Percentiles rank a stretch among this genome's conserved stretches.
These are phyloP conservation scores for Sordariomycetes sp. DNA, from an alignment of 2,329 filamentous ascomycete genomes.

Conservation along the genomic window DNA sequence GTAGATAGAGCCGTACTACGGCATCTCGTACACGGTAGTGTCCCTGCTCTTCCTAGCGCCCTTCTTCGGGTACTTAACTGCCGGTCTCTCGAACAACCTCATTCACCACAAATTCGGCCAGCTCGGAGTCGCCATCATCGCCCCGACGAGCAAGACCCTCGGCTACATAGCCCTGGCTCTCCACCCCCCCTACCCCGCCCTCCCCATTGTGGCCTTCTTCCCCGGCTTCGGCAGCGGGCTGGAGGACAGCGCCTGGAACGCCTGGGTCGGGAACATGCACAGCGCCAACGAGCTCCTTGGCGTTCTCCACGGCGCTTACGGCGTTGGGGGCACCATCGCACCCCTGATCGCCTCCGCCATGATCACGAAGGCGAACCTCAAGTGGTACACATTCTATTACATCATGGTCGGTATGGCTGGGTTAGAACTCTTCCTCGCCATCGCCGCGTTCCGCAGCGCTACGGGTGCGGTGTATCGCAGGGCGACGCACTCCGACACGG, in stretches of 20 bases:
- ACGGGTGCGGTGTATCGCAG: slow-evolving; percentile 43
- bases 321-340: slow-evolving; percentile 54
- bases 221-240: slow-evolving; percentile 62
- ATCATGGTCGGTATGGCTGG: slow-evolving; percentile 46
- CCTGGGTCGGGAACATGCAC: slow-evolving; percentile 57
- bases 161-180: slow-evolving; percentile 53
- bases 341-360: slow-evolving; percentile 62
- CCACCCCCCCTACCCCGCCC: slow-evolving; percentile 55
- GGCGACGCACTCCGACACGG: slow-evolving; percentile 13
- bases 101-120: slow-evolving; percentile 55
- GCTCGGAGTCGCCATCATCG: slow-evolving; percentile 55
- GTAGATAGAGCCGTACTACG: slow-evolving; percentile 32
- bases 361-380: slow-evolving; percentile 46
- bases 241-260: slow-evolving; percentile 45
- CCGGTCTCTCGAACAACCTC: slow-evolving; percentile 49
- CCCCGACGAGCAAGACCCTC: slow-evolving; percentile 46
- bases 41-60: slow-evolving; percentile 56
- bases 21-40: slow-evolving; percentile 46
- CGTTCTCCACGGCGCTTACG: slow-evolving; percentile 59
- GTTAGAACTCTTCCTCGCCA: slow-evolving; percentile 39
- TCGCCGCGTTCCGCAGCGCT: slow-evolving; percentile 48
- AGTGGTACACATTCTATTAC: slow-evolving; percentile 61
- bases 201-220: slow-evolving; percentile 51
- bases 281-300: slow-evolving; percentile 62
- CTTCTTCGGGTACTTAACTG: slow-evolving; percentile 49